These are phyloP conservation scores for Gyrodon lividus DNA, from an alignment of 768 basidiomycete genomes.

Conservation along the genomic window DNA sequence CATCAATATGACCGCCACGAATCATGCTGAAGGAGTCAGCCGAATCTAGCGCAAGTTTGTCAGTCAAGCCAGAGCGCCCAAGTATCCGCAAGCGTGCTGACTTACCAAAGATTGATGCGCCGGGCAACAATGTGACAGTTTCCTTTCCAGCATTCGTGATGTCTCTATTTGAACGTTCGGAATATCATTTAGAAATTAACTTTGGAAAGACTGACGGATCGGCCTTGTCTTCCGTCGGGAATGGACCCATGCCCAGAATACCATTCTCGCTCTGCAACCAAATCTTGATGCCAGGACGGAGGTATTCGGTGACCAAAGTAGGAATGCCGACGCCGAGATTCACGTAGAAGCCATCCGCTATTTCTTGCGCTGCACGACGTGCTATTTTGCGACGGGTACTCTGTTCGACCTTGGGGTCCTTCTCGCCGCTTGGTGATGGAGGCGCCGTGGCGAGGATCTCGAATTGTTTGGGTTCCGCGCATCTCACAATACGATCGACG, in stretches of 20 bases:
- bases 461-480: conserved; percentile 68
- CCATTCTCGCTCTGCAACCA: conserved; percentile 87
- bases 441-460: conserved; percentile 66
- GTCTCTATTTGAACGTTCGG: conserved; percentile 45
- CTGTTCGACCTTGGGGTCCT: conserved; percentile 47
- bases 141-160: conserved; percentile 88
- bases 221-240: conserved; percentile 68
- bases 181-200: too few relatives aligned
- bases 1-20: conserved; percentile 89
- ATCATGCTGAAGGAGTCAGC: conserved; percentile 93
- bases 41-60: conserved; percentile 50
- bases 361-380: conserved; percentile 77
- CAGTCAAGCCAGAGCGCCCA: neutral
- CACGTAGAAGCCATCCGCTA: conserved; percentile 78
- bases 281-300: conserved; percentile 69
- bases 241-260: conserved; percentile 79
- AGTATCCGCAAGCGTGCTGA: neutral
- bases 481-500: conserved; percentile 78
- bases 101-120: conserved; percentile 81
- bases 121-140: conserved; percentile 84
- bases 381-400: conserved; percentile 65
- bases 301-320: conserved; percentile 73
- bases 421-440: conserved; percentile 24
- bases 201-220: conserved; percentile 54
- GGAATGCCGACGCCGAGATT: conserved; percentile 87